Base-by-base conservation (phyloP, 148 eudicot species). In the Persicaria maculosa region DNA sequence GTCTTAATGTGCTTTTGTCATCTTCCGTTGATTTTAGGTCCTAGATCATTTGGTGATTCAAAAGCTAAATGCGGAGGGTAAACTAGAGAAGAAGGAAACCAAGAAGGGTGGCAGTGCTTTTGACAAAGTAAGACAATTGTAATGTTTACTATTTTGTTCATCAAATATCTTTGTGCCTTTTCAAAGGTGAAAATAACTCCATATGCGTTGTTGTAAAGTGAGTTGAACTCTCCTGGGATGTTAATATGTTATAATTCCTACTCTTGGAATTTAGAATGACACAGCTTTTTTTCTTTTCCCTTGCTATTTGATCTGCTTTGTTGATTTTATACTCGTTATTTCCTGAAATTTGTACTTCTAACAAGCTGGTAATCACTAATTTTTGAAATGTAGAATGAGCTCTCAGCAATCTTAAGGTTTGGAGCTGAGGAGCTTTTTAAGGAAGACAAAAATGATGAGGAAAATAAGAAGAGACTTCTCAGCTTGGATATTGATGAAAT, bases 41-140 rank as follows among this genome's bases (percentile, higher is more conserved):
- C 93, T 96, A 79, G 99, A 96, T 77, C 99, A 96, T 88, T 79
- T 96, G 83, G 99, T 96, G 78, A 95, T 92, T 75, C 99, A 96
- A 81, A 96, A 96, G 82, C 84, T 96, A 70, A 96, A 96, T 86
- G 99, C 99, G 3, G 99, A 96, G 87, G 99, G 99, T 15, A 89
- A 85, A 76, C 79, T 96, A 82, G 99, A 96, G 88, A 96, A 90
- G 80, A 92, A 95, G 78, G 99, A 96, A 85, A 84, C 99, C 5
- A 96, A 92, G 76, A 96, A 92, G 74, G 94, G 91, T 68, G 85
- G 81, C 79, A 86, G 81, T 80, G 44, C 84, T 62, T 96, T 96
- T 76, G 97, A 92, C 83, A 96, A 92, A 82, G 99, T 96, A 84
- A 76, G 90, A 68, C 45, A 12, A 40, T 14, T 4, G 15, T 36